Base-by-base conservation (phyloP, 129 eudicot genomes). In the Dittrichia graveolens region DNA sequence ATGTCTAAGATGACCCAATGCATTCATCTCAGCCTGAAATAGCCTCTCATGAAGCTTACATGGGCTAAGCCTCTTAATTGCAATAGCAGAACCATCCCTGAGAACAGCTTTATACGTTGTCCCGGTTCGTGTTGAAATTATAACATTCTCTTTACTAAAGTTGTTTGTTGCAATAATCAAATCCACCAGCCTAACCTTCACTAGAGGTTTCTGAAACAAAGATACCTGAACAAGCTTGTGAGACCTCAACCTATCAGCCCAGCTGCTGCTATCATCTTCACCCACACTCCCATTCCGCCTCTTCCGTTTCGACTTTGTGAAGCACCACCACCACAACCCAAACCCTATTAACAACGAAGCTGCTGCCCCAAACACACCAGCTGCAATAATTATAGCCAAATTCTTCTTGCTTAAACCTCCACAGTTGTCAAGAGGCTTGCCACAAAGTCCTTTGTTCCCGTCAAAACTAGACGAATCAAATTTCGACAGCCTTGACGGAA, bases 301-400 rank as follows among this genome's bases (percentile, higher is more conserved):
- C 82, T 64, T 84, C 66, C 83, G 67, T 67, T 82, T 81, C 0
- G 94, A 65, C 71, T 58, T 76, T 7, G 79, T 65, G 15, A 86
- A 80, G 55, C 73, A 88, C 92, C 90, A 91, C 92, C 92, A 91
- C 97, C 95, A 91, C 72, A 84, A 53, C 41, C 97, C 95, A 43
- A 88, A 83, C 64, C 85, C 97, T 47, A 91, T 63, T 76, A 88
- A 70, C 87, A 88, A 75, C 31, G 97, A 82, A 4, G 83, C 97
- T 1, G 90, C 95, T 0, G 95, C 95, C 10, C 97, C 97, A 74
- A 91, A 78, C 67, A 88, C 95, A 39, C 97, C 97, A 1, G 95
- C 97, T 0, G 91, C 95, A 8, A 91, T 69, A 52, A 91, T 88
- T 45, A 91, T 84, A 3, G 82, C 79, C 63, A 88, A 45, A 85